These are phyloP conservation scores for Penicillium psychrofluorescens DNA, from an alignment of 495 filamentous ascomycete genomes.

Conservation along the genomic window DNA sequence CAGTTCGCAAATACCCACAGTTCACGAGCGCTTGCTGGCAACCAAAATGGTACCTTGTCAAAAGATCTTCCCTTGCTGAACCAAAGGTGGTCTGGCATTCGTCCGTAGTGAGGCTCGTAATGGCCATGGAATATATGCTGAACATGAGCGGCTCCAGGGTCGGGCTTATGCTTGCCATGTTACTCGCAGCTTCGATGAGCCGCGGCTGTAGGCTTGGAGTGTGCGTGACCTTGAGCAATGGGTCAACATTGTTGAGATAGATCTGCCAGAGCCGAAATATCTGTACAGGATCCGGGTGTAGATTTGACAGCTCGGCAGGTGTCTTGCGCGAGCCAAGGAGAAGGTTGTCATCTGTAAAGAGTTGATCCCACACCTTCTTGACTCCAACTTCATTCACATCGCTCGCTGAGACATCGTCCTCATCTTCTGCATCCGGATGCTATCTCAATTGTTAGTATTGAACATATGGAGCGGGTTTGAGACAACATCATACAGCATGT, in stretches of 20 bases:
- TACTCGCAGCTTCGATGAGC: constrained; percentile 28
- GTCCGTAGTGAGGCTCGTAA: constrained; percentile 34
- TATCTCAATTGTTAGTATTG: constrained; percentile 8
- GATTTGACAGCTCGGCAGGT: constrained; percentile 32
- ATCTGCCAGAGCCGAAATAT: constrained; percentile 43
- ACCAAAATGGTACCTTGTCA: constrained; percentile 40
- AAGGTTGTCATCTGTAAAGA: constrained; percentile 25
- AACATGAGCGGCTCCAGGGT: constrained; percentile 43
- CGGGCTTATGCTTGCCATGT: constrained; percentile 11
- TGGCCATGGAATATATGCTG: constrained; percentile 46
- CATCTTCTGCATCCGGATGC: neutral
- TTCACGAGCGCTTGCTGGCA: constrained; percentile 50
- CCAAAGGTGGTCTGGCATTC: constrained; percentile 37
- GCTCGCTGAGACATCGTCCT: constrained; percentile 1
- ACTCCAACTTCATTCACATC: constrained; percentile 23
- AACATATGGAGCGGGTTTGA: too few species aligned
- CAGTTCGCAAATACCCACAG: constrained; percentile 32
- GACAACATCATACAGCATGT: constrained; percentile 28
- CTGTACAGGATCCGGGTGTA: constrained; percentile 40
- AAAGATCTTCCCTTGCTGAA: constrained; percentile 34
- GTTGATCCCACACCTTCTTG: constrained; percentile 39
- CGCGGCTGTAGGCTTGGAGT: constrained; percentile 34
- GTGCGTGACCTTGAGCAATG: constrained; percentile 48
- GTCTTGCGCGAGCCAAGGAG: constrained; percentile 40
- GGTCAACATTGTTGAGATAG: constrained; percentile 45